Conservation (phyloP, 768 basidiomycete species). For the Daedaleopsis sinensis region DNA sequence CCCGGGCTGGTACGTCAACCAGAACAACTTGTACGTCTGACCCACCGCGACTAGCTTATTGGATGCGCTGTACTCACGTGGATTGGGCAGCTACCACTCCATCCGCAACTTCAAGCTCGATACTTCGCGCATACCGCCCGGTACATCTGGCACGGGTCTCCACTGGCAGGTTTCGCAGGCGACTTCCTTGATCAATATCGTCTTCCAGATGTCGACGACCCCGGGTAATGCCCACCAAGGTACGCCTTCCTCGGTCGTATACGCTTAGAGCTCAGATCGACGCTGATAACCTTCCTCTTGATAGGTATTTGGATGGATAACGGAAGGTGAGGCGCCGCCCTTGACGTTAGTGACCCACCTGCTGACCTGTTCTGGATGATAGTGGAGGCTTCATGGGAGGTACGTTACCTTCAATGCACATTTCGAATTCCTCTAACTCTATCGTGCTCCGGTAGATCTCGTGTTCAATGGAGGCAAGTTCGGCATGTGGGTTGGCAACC, state of each 20-base stretch:
- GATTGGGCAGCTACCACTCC: constrained; percentile 51
- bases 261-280: neutral
- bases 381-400: constrained; percentile 59
- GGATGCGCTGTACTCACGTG: neutral
- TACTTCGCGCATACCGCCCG: constrained; percentile 54
- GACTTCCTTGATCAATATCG: constrained; percentile 74
- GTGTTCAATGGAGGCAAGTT: constrained; percentile 48
- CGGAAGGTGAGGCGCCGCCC: constrained; percentile 40
- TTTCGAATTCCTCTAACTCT: neutral
- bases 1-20: constrained; percentile 50
- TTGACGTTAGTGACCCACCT: neutral
- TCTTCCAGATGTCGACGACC: constrained; percentile 68
- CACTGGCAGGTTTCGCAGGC: constrained; percentile 87
- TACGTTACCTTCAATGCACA: constrained; percentile 30
- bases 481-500: constrained; percentile 61
- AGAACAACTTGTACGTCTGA: constrained; percentile 39
- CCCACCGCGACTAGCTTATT: neutral
- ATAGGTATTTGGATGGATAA: constrained; percentile 76
- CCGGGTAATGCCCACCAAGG: constrained; percentile 69
- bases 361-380: constrained; percentile 4
- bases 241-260: constrained; percentile 25
- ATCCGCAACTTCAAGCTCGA: constrained; percentile 79
- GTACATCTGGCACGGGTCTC: constrained; percentile 57
- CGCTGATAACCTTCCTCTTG: neutral
- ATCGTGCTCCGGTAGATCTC: constrained; percentile 34